Base-by-base conservation (phyloP, 2,329 filamentous ascomycete genomes). In the Diatrype stigma region DNA sequence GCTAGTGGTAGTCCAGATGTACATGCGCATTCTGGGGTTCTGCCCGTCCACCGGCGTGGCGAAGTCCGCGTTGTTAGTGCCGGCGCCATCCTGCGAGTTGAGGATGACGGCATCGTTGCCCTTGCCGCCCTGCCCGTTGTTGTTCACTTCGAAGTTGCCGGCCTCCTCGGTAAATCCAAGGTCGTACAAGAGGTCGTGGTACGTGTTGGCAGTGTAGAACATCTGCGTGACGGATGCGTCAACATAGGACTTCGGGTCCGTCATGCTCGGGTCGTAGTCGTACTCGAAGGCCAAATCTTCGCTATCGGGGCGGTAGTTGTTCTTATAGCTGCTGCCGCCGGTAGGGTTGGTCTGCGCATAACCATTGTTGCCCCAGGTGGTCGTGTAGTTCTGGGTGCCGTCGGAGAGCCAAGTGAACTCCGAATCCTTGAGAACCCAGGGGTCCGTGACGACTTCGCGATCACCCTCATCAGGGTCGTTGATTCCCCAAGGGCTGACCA, bases 71-170 rank as follows among this genome's bases (percentile, higher is more conserved):
- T 84, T 84, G 68, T 84, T 79, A 1, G 67, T 72, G 16, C 71
- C 74, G 0, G 70, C 70, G 28, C 78, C 79, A 51, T 84, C 81
- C 57, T 85, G 81, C 0, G 79, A 66, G 54, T 81, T 80, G 37
- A 82, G 68, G 51, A 80, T 80, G 35, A 81, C 77, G 42, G 72
- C 73, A 56, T 84, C 81, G 47, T 67, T 68, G 12, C 73, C 79
- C 4, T 55, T 42, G 17, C 81, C 81, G 3, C 80, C 80, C 38
- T 70, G 63, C 42, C 73, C 76, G 53, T 78, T 73, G 69, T 83
- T 84, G 68, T 81, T 77, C 48, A 66, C 59, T 65, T 84, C 74
- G 63, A 84, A 85, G 66, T 85, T 85, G 6, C 81, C 81, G 1
- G 81, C 80, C 1, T 56, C 63, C 63, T 84, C 81, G 34, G 69